Evolutionary conservation across 192 early-diverging fungal genomes (phyloP).

Genomic region (Tieghemiomyces parasiticus): DNA sequence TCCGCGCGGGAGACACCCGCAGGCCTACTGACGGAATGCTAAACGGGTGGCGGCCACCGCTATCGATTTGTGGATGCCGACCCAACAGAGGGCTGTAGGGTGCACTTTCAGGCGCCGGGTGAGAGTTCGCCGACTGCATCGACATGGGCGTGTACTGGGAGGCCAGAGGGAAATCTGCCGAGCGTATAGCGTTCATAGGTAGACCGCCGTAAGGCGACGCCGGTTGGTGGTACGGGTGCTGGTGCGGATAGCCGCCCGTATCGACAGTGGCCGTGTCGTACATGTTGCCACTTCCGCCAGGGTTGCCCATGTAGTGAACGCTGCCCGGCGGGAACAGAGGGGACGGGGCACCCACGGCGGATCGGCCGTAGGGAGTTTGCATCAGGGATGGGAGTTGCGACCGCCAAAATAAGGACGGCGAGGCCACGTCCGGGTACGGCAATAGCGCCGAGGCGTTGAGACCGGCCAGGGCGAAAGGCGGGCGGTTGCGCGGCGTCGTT

Average conservation of each 20-base stretch:
- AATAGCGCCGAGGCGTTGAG: neutral
- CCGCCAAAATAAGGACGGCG: neutral
- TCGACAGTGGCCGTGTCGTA: neutral
- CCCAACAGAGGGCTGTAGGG: neutral
- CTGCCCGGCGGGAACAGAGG: slow-evolving; percentile 7
- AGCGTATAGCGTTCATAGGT: neutral
- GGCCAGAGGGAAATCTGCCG: neutral
- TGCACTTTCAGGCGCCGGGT: no score
- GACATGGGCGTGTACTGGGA: no score
- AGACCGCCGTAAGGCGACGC: neutral
- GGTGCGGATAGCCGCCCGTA: neutral
- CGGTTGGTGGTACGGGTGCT: neutral
- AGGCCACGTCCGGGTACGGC: neutral
- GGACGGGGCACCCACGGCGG: slow-evolving; percentile 6
- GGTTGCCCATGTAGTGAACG: neutral
- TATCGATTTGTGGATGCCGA: neutral
- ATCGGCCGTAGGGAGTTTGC: slow-evolving; percentile 2
- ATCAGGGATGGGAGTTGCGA: neutral
- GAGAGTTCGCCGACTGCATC: no score
- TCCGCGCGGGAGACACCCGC: neutral
- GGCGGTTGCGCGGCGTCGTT: neutral
- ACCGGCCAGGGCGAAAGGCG: neutral
- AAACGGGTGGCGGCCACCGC: neutral
- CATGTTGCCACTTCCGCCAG: neutral
- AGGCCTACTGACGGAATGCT: neutral